Evolutionary conservation across 2,329 filamentous ascomycete species (phyloP), one percentile per base, ranked within the genome.

Genomic region (Diaporthe ampelina): DNA sequence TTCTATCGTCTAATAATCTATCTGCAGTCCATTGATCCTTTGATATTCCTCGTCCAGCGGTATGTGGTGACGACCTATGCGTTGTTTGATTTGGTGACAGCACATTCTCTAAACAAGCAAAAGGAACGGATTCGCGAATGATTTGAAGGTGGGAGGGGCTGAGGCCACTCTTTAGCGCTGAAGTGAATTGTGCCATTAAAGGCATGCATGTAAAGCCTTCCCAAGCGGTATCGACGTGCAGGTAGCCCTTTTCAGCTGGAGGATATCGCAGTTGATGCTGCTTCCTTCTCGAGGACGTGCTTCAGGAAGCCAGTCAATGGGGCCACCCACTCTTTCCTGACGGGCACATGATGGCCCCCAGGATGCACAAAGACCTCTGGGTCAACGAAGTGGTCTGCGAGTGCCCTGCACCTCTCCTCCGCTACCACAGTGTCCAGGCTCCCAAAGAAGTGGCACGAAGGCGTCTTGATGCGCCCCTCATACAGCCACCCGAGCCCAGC

Each of bases 291-390:
- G 11, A 74, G 24, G 40, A 74, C 69, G 69, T 85, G 81, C 78
- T 83, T 85, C 73, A 97, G 91, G 80, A 95, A 97, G 0, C 88
- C 91, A 6, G 93, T 91, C 77, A 97, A 83, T 35, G 93, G 93
- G 86, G 93, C 92, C n/a, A 93, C 91, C 89, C 94, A 97, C 78
- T 95, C 93, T 85, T 94, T 94, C 77, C 92, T 91, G 74, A 95
- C 91, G 0, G 96, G 95, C 79, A 98, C 90, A 80, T 97, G 95
- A 82, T 98, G 96, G 0, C 95, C 95, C 10, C 96, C 96, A 1
- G 96, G 95, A 83, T 97, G 95, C 78, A 93, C 89, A 78, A 91
- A 80, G 76, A 90, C 86, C 80, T 86, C 65, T 0, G 87, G 86
- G 37, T 50, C 32, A 15, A 72, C 68, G 43, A 90, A 86, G 10